Evolutionary conservation across 169 alveolate genomes (phyloP).

Genomic region (Eimeria tenella): DNA sequence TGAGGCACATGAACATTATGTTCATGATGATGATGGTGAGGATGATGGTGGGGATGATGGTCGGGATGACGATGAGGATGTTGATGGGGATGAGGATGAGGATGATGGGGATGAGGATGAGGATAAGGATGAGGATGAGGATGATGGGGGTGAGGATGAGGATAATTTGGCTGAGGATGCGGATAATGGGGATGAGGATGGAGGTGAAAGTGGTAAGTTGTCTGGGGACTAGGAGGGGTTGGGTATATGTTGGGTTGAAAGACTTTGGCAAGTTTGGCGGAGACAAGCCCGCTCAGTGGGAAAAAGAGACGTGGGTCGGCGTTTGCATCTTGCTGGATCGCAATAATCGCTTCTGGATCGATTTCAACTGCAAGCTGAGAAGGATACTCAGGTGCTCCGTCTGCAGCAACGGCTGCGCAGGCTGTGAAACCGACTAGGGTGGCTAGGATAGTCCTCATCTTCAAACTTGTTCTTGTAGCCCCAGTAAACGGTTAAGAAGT

Average conservation of each 20-base stretch:
- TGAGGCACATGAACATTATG: background rate
- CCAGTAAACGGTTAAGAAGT: background rate
- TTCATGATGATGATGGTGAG: background rate
- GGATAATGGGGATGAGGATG: background rate
- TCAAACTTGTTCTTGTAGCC: background rate
- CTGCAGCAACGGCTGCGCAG: conserved; percentile 30
- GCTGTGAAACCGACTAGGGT: background rate
- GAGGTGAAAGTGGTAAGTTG: background rate
- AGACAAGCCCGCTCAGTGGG: conserved; percentile 38
- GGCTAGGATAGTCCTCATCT: background rate
- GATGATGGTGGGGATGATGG: background rate
- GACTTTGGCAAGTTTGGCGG: conserved; percentile 24
- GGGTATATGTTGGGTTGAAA: background rate
- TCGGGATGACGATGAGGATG: background rate
- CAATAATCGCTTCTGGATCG: background rate
- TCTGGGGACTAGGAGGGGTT: background rate
- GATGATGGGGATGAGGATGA: background rate
- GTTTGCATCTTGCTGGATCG: conserved; percentile 26
- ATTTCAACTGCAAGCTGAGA: conserved; percentile 32
- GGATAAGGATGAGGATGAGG: background rate
- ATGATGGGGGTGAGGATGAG: background rate
- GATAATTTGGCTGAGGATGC: background rate
- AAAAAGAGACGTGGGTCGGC: conserved; percentile 31
- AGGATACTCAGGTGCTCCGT: background rate
- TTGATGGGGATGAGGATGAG: background rate